phyloP scores from a whole-genome alignment of 306 rosid genomes.

The Sicyos baderoa region DNA sequence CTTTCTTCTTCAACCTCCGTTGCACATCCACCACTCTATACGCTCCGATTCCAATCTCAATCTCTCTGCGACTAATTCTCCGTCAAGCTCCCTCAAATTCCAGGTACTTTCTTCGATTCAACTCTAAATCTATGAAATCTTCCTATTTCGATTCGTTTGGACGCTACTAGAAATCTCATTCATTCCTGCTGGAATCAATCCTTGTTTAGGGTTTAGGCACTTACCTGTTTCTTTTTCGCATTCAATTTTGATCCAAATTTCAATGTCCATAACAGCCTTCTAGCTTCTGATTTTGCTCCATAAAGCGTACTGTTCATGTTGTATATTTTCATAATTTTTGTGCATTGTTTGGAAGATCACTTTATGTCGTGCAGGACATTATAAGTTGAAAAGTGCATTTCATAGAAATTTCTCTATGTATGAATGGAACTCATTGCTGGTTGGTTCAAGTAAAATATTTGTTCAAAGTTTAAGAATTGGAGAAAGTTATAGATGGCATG shows the following conservation, averaged over 20 bases:
- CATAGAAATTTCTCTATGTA: background rate
- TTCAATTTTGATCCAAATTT: background rate
- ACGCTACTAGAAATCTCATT: background rate
- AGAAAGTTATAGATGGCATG: too few species aligned
- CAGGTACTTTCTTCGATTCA: slow-evolving; percentile 1
- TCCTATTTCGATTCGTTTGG: background rate
- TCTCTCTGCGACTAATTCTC: background rate
- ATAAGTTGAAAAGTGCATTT: too few species aligned
- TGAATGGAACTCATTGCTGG: background rate
- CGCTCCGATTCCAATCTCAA: background rate
- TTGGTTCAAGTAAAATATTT: background rate
- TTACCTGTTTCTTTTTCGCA: too few species aligned
- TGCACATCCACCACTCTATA: background rate
- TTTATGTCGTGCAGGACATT: background rate
- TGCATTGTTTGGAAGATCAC: background rate
- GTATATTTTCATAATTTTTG: background rate
- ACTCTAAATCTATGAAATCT: background rate
- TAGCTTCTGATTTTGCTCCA: background rate
- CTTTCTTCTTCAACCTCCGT: background rate
- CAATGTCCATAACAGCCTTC: background rate
- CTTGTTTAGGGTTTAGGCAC: background rate
- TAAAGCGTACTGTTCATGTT: background rate
- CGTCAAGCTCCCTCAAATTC: background rate
- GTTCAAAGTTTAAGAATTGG: background rate
- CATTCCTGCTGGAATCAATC: background rate